Evolutionary conservation across 2,329 filamentous ascomycete species (phyloP).

Genomic region (Ophiocordyceps camponoti-floridani): DNA sequence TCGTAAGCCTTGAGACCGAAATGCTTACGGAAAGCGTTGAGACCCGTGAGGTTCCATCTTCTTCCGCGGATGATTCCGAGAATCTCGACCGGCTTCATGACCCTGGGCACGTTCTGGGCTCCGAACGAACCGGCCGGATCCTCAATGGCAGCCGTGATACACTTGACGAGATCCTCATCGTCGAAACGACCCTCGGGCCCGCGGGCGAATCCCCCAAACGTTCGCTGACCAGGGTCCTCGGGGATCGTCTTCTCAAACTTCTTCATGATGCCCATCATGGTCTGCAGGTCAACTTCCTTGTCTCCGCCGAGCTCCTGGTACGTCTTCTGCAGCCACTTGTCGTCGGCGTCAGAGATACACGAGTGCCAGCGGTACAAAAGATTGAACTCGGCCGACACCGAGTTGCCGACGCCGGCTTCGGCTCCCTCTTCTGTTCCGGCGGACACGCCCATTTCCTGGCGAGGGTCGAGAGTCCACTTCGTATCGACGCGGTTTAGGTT

Average conservation of each 20-base stretch:
- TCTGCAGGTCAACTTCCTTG: conserved; percentile 33
- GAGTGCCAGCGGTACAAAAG: conserved; percentile 80
- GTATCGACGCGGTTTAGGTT: conserved; percentile 42
- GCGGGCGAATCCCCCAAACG: conserved; percentile 49
- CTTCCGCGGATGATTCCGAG: conserved; percentile 63
- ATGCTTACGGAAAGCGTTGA: conserved; percentile 76
- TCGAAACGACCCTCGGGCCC: conserved; percentile 47
- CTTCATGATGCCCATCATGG: conserved; percentile 44
- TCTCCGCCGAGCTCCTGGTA: conserved; percentile 42
- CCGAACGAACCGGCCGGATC: conserved; percentile 60
- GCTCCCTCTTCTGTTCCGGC: conserved; percentile 36
- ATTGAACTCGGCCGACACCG: conserved; percentile 79
- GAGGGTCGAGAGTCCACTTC: conserved; percentile 66
- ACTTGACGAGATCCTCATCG: conserved; percentile 60
- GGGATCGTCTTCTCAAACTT: conserved; percentile 44
- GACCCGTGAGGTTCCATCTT: conserved; percentile 56
- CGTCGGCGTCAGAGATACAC: conserved; percentile 51
- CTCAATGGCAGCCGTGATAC: conserved; percentile 51
- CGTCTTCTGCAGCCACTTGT: conserved; percentile 60
- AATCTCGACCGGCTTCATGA: conserved; percentile 61
- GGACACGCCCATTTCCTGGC: conserved; percentile 44
- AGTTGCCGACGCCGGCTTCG: conserved; percentile 59
- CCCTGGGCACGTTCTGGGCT: conserved; percentile 53
- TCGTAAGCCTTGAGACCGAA: conserved; percentile 61
- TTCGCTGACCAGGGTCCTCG: conserved; percentile 49